phyloP scores from a whole-genome alignment of 306 rosid species.

The Begonia peltatifolia region DNA sequence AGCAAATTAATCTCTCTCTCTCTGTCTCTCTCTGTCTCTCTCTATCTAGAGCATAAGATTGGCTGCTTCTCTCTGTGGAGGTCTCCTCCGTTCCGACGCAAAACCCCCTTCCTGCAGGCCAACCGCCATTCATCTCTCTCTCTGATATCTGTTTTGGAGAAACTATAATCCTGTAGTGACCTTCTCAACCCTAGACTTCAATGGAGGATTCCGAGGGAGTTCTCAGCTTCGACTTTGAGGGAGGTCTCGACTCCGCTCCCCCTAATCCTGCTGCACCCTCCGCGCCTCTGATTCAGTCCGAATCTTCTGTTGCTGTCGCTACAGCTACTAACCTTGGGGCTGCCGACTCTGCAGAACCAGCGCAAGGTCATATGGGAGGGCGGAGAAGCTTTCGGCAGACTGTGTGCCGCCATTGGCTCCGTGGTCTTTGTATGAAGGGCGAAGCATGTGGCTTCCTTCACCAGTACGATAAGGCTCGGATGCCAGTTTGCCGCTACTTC shows the following conservation, averaged over 20 bases:
- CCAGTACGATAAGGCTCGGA: slow-evolving; percentile 89
- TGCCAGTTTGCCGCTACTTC: slow-evolving; percentile 94
- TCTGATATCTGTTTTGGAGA: neutral
- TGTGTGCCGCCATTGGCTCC: slow-evolving; percentile 96
- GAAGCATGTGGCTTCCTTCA: slow-evolving; percentile 97
- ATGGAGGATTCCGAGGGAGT: slow-evolving; percentile 98
- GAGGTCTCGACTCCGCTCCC: slow-evolving; percentile 66
- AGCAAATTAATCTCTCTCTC: no score
- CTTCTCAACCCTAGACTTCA: slow-evolving; percentile 3
- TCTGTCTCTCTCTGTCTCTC: no score
- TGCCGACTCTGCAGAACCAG: slow-evolving; percentile 8
- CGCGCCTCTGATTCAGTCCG: slow-evolving; percentile 30
- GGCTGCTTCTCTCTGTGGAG: no score
- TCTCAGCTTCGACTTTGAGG: slow-evolving; percentile 96
- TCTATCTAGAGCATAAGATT: no score
- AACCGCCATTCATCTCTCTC: neutral
- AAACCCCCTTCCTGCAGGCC: neutral
- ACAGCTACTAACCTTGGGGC: slow-evolving; percentile 8
- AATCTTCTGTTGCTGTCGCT: slow-evolving; percentile 17
- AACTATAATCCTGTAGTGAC: slow-evolving; percentile 1
- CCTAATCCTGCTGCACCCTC: slow-evolving; percentile 26
- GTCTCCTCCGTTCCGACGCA: neutral
- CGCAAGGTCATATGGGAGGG: slow-evolving; percentile 19
- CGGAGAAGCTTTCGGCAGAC: slow-evolving; percentile 94
- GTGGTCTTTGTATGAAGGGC: slow-evolving; percentile 92